A percentile compares a stretch with the other conserved stretches of the same genome.
Evolutionary conservation across 2,329 filamentous ascomycete genomes (phyloP).

Genomic region (Mariannaea sp.): DNA sequence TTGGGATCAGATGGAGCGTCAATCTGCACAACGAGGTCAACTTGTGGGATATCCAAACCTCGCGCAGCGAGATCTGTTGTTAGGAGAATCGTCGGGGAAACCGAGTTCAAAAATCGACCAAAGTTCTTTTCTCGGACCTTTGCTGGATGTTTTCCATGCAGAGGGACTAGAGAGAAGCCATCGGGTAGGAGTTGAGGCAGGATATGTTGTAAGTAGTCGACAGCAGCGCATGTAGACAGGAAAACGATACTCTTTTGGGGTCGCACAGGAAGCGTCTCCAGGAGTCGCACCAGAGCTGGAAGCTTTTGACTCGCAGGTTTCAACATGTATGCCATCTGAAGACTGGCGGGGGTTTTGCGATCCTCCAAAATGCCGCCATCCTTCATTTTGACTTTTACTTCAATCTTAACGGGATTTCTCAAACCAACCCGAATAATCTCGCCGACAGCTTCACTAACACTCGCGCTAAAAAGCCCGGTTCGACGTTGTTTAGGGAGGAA

Average conservation of each 20-base stretch:
- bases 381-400: constrained; percentile 84
- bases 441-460: constrained; percentile 92
- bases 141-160: constrained; percentile 91
- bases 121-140: constrained; percentile 91
- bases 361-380: constrained; percentile 72
- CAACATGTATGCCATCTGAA: constrained; percentile 88
- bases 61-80: constrained; percentile 93
- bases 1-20: constrained; percentile 87
- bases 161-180: constrained; percentile 71
- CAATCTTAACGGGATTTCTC: constrained; percentile 92
- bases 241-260: constrained; percentile 91
- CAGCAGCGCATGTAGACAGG: constrained; percentile 88
- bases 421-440: constrained; percentile 91
- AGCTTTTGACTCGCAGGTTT: constrained; percentile 80
- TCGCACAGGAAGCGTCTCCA: constrained; percentile 69
- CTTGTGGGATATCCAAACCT: constrained; percentile 88
- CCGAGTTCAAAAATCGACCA: constrained; percentile 73
- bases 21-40: constrained; percentile 88
- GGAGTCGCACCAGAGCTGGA: constrained; percentile 71
- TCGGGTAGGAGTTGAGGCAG: constrained; percentile 73
- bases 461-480: constrained; percentile 93
- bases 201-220: constrained; percentile 90
- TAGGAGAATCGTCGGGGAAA: constrained; percentile 78
- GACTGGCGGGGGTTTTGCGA: constrained; percentile 84
- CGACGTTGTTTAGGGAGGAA: constrained; percentile 89